Base-by-base conservation (phyloP, 306 rosid species). In the Medicago ruthenica region DNA sequence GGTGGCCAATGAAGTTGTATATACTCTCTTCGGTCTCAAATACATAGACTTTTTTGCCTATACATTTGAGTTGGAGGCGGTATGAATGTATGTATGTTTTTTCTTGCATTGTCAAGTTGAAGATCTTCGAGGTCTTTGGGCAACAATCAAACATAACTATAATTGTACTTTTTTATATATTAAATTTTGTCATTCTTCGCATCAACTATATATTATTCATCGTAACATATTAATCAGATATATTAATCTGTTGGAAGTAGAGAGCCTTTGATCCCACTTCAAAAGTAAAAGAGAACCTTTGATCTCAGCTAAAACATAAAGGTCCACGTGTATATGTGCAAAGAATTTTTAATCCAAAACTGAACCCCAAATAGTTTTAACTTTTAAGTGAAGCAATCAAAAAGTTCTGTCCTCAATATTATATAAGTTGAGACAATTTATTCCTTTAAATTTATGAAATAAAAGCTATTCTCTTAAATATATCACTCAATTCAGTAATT, bases 1-100 rank as follows among this genome's bases (percentile, higher is more conserved):
- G 71, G 88, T n/a, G 71, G 89, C 76, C 82, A 77, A 70, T 87
- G 83, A 85, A 77, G 36, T 22, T 78, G 77, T 65, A 14, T 47
- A 18, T 7, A 60, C 37, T 60, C 24, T 53, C 0, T 8, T 45
- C 15, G n/a, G 12, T 17, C 5, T 47, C 54, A 51, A 51, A 51
- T 3, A 51, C 1, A 8, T 6, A 7, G 20, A 16, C 21, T n/a
- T 16, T n/a, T 51, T 51, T 51, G 27, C 22, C 0, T 54, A 54
- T 54, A 18, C 18, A 54, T 18, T 18, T 4, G 6, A 17, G 9
- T 20, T 0, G 9, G 4, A 53, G 59, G 21, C 11, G 1, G 37
- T 34, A 34, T 34, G 53, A n/a, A 53, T 7, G 3, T 58, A 58
- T 22, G 59, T 3, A 2, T 53, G 59, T 53, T 7, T 62, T 45